phyloP scores from a whole-genome alignment of 805 yeast species.

The Ogataea ramenticola region DNA sequence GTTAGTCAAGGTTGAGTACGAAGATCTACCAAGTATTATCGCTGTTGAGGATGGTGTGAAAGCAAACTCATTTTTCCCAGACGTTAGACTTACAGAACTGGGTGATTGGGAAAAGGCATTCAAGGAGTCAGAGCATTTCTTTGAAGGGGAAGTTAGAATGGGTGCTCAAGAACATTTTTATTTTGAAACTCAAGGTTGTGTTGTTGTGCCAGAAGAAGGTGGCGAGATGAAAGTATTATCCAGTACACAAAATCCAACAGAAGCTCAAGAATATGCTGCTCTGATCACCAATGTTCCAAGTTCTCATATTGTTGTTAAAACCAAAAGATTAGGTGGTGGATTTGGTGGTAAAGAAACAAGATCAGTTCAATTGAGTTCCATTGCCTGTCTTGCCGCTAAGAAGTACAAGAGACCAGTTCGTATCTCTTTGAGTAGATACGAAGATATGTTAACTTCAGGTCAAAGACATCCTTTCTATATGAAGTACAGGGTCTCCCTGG shows the following conservation, averaged over 20 bases:
- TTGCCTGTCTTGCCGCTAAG: constrained; percentile 35
- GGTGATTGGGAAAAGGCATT: constrained; percentile 36
- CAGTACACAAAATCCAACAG: constrained; percentile 38
- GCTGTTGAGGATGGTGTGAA: constrained; percentile 37
- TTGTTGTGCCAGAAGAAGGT: constrained; percentile 38
- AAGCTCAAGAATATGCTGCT: constrained; percentile 36
- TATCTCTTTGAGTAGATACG: constrained; percentile 31
- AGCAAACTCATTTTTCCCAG: constrained; percentile 31
- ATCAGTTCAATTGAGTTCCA: constrained; percentile 29
- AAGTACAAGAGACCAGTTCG: constrained; percentile 36
- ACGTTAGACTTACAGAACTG: constrained; percentile 25
- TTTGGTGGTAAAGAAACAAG: constrained; percentile 44
- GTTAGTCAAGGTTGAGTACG: constrained; percentile 34
- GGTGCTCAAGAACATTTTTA: constrained; percentile 46
- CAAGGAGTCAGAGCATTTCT: constrained; percentile 21
- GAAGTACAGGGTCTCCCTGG: constrained; percentile 36
- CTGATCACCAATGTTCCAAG: constrained; percentile 36
- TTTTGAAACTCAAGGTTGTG: constrained; percentile 37
- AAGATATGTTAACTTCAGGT: constrained; percentile 39
- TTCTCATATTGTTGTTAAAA: constrained; percentile 31
- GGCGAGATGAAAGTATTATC: constrained; percentile 38
- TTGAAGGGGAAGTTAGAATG: constrained; percentile 32
- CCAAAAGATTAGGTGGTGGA: constrained; percentile 42
- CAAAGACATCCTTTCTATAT: constrained; percentile 40
- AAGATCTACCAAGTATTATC: constrained; percentile 32